phyloP scores from a whole-genome alignment of 2,329 filamentous ascomycete genomes.

The Elsinoe fawcettii region DNA sequence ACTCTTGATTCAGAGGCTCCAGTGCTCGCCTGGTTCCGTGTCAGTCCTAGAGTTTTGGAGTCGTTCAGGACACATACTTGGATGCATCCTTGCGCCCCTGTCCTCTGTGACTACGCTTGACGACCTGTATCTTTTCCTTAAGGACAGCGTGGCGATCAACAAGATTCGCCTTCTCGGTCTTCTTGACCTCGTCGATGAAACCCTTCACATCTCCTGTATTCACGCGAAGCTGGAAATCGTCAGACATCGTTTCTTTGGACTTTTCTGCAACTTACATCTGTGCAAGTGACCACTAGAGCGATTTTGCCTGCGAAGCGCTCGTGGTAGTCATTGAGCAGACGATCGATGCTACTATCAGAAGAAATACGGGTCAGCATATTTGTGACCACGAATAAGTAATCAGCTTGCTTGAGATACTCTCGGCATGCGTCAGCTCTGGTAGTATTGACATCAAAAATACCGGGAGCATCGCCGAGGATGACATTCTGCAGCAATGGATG shows the following conservation, averaged over 20 bases:
- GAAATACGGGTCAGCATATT: conserved; percentile 17
- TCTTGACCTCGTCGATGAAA: not conserved
- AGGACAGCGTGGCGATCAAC: not conserved
- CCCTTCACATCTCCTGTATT: not conserved
- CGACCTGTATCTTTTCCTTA: not conserved
- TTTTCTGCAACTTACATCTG: conserved; percentile 17
- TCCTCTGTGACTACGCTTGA: not conserved
- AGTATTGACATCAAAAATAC: not conserved
- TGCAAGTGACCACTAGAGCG: conserved; percentile 21
- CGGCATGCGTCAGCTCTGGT: not conserved
- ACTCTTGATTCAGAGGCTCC: not conserved
- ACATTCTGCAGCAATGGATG: not conserved
- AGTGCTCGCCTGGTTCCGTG: not conserved
- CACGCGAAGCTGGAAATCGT: not conserved
- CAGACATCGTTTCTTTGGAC: not conserved
- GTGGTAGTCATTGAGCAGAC: conserved; percentile 20
- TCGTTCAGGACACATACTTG: not conserved
- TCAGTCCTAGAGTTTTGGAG: not conserved
- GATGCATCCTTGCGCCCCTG: not conserved
- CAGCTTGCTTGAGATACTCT: not conserved
- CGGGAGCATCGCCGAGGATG: not conserved
- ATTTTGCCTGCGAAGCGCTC: conserved; percentile 20
- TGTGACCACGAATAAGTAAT: conserved; percentile 1
- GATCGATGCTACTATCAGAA: conserved; percentile 19
- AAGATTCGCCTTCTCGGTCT: not conserved